phyloP scores from a whole-genome alignment of 441 rosid genomes.

The Gossypium trilobum region DNA sequence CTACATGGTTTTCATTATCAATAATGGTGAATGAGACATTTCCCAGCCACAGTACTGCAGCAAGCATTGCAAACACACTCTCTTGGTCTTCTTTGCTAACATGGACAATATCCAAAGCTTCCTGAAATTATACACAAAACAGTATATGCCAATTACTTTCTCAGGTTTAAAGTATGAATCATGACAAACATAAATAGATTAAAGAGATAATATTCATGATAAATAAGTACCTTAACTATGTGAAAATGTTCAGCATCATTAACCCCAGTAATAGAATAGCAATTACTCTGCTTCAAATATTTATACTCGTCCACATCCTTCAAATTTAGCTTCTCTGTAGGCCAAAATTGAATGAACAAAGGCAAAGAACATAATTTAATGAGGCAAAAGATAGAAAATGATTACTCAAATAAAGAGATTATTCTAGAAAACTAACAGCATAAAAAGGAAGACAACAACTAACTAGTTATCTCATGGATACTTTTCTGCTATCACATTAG shows the following conservation, averaged over 20 bases:
- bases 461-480: conserved; percentile 5
- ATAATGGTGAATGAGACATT: conserved; percentile 61
- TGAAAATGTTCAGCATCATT: conserved; percentile 72
- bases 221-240: conserved; percentile 50
- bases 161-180: neutral
- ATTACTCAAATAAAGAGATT: neutral
- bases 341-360: conserved; percentile 20
- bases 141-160: conserved; percentile 6
- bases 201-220: conserved; percentile 8
- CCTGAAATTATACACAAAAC: conserved; percentile 41
- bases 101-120: conserved; percentile 92
- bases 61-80: conserved; percentile 86
- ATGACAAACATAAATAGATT: neutral
- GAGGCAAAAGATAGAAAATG: neutral
- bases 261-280: conserved; percentile 67
- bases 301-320: conserved; percentile 65
- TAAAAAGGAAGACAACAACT: neutral
- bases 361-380: conserved; percentile 8
- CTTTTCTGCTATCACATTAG: neutral
- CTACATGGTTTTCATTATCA: conserved; percentile 95
- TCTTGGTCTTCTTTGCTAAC: conserved; percentile 95
- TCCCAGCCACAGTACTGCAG: conserved; percentile 95
- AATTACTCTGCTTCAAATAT: conserved; percentile 81
- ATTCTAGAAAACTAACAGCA: conserved; percentile 3
- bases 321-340: conserved; percentile 76